Evolutionary conservation across 345 rosid species (phyloP), one percentile per base, ranked within the genome.

Genomic region (Sonneratia caseolaris): DNA sequence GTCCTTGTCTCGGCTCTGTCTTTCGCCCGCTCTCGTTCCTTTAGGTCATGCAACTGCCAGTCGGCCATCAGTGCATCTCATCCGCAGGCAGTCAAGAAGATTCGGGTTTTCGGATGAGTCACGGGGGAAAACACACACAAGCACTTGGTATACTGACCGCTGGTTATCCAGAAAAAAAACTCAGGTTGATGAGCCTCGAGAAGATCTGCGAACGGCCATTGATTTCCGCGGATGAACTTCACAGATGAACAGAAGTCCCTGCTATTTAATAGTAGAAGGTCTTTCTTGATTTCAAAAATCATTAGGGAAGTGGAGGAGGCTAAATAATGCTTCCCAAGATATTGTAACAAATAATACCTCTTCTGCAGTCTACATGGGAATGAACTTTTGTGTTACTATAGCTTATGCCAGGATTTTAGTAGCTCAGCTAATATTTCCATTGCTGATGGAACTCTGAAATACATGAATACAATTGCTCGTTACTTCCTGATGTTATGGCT

Each of bases 31-130:
- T 40, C 65, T 1, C 19, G 69, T 36, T 16, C 62, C 51, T 37
- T 64, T 3, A n/a, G 68, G 51, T 66, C 71, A 10, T 70, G 74
- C 71, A 49, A 66, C 24, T 24, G 74, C 57, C 22, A 18, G 47
- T 42, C 74, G 22, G 72, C 72, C 59, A 74, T 74, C 61, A 14
- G 16, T 13, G 76, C 24, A 15, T 64, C 21, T 24, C 67, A 27
- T 5, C 74, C 71, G 7, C 55, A 45, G 64, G 61, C 69, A 12
- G 45, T 57, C 43, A 37, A 24, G 65, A 68, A 22, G 38, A 55
- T 11, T 40, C 38, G 45, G 49, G 64, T 56, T 38, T 57, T 7
- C 7, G 19, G 73, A 70, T 55, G 38, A 4, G 32, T 22, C 14
- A 2, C 14, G 3, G n/a, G 21, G 57, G n/a, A 19, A 53, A 53